phyloP scores from a whole-genome alignment of 345 rosid species.

The Dipteronia sinensis region DNA sequence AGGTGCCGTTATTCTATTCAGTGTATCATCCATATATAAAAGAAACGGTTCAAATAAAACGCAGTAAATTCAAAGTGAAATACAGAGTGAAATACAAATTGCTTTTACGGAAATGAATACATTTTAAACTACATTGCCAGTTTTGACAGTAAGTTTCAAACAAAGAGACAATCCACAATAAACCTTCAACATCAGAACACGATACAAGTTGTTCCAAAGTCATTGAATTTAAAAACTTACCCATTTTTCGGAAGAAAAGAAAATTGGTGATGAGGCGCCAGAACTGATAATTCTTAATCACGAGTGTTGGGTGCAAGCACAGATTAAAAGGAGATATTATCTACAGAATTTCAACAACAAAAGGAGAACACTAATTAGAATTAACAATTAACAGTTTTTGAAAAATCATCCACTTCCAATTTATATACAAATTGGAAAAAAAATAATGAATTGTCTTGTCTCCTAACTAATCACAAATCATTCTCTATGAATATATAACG shows the following conservation, averaged over 20 bases:
- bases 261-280: slow-evolving; percentile 99
- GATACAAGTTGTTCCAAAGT: neutral
- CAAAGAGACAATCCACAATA: neutral
- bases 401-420: neutral
- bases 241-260: slow-evolving; percentile 94
- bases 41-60: neutral
- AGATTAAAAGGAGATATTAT: slow-evolving; percentile 86
- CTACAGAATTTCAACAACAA: slow-evolving; percentile 37
- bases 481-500: neutral
- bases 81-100: too few relatives aligned
- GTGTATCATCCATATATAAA: neutral
- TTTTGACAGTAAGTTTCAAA: neutral
- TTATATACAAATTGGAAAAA: neutral
- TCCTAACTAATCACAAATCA: neutral
- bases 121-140: neutral
- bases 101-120: too few relatives aligned
- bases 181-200: neutral
- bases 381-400: neutral
- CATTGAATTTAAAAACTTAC: slow-evolving; percentile 34
- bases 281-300: slow-evolving; percentile 83
- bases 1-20: neutral
- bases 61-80: too few relatives aligned
- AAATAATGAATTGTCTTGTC: neutral
- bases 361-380: slow-evolving; percentile 9
- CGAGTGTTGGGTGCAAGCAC: slow-evolving; percentile 81